Conservation (phyloP, 768 basidiomycete genomes). For the Hysterangium stoloniferum region DNA sequence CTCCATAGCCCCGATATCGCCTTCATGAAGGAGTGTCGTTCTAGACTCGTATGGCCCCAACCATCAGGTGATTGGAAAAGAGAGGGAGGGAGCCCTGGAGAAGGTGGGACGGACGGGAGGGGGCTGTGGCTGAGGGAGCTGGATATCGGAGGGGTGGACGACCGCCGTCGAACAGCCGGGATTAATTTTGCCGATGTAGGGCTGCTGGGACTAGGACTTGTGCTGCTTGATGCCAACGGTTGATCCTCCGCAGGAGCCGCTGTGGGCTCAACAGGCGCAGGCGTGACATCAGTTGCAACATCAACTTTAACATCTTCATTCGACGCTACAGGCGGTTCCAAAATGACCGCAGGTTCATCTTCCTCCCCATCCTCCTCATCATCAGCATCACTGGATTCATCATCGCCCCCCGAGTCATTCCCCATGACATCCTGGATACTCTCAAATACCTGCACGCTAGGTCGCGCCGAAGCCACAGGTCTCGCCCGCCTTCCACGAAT, state of each 20-base stretch:
- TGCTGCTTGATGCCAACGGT: background rate
- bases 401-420: conserved; percentile 69
- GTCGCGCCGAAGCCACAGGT: conserved; percentile 82
- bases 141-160: background rate
- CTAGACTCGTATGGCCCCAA: conserved; percentile 21
- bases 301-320: conserved; percentile 11
- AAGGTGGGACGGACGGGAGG: conserved; percentile 41
- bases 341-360: conserved; percentile 27
- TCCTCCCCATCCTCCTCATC: conserved; percentile 60
- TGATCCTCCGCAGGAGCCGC: background rate
- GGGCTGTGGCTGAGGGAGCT: conserved; percentile 17
- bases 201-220: background rate
- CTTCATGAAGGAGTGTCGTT: conserved; percentile 71
- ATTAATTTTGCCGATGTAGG: background rate
- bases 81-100: conserved; percentile 34
- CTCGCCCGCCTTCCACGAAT: conserved; percentile 82
- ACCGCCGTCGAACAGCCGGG: background rate
- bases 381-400: conserved; percentile 58
- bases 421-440: conserved; percentile 87
- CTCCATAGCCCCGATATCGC: conserved; percentile 82
- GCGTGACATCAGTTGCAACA: conserved; percentile 3
- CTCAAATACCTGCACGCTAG: conserved; percentile 81
- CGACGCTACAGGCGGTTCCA: conserved; percentile 22
- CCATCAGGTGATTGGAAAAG: conserved; percentile 16
- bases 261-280: background rate